Evolutionary conservation across 768 basidiomycete genomes (phyloP).

Genomic region (Tulasnella sp.): DNA sequence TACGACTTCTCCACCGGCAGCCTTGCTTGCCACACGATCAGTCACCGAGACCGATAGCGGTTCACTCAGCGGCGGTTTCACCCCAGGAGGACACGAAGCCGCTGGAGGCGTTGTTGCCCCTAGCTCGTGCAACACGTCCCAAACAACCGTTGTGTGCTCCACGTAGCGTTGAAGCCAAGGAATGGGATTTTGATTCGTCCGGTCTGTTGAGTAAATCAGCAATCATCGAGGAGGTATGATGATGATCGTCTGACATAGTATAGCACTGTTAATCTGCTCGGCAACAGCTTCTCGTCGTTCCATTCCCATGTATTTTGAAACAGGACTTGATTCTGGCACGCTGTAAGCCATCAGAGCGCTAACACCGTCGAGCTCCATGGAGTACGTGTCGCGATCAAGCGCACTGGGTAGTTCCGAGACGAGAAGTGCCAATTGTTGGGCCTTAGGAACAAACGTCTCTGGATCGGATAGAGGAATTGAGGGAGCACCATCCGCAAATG

Average conservation of each 20-base stretch:
- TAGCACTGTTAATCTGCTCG: constrained; percentile 77
- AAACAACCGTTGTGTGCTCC: constrained; percentile 5
- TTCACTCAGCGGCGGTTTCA: background rate
- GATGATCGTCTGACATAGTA: constrained; percentile 49
- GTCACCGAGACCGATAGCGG: background rate
- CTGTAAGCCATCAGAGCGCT: constrained; percentile 72
- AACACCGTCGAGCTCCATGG: constrained; percentile 60
- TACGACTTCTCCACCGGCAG: background rate
- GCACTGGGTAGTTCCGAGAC: constrained; percentile 44
- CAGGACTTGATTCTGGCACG: constrained; percentile 61
- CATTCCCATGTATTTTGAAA: constrained; percentile 63
- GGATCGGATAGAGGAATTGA: background rate
- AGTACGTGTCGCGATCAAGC: constrained; percentile 47
- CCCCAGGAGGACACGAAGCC: background rate
- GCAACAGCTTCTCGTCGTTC: constrained; percentile 70
- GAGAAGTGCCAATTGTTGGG: constrained; percentile 54
- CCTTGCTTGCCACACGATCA: background rate
- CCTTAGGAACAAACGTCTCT: constrained; percentile 36
- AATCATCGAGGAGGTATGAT: background rate
- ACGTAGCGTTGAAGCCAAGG: constrained; percentile 14
- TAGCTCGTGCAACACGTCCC: background rate
- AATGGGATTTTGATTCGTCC: constrained; percentile 4
- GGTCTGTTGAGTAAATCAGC: background rate
- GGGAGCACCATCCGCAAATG: background rate
- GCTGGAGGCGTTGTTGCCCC: background rate